Evolutionary conservation across 257 asterid genomes (phyloP).

Genomic region (Solanum microdontum): DNA sequence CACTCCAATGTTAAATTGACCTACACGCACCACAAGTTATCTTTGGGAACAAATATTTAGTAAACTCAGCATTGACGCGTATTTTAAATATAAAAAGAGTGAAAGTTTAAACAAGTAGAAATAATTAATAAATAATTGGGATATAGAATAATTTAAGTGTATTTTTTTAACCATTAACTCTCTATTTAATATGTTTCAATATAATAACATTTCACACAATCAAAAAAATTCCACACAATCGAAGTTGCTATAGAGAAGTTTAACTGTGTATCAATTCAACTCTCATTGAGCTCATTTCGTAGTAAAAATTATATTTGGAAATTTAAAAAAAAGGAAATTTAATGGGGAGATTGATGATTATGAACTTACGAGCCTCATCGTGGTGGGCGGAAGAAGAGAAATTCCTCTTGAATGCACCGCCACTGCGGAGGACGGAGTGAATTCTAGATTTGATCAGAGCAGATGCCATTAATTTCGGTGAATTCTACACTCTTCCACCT

Average conservation of each 20-base stretch:
- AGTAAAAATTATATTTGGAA: not conserved
- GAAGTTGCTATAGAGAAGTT: too few relatives aligned
- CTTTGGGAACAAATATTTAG: not conserved
- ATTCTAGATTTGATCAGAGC: slow-evolving; percentile 64
- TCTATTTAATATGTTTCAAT: too few relatives aligned
- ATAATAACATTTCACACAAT: too few relatives aligned
- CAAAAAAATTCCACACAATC: too few relatives aligned
- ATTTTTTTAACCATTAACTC: too few relatives aligned
- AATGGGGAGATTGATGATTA: not conserved
- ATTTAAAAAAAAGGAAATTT: not conserved
- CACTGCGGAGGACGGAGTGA: slow-evolving; percentile 48
- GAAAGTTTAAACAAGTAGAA: too few relatives aligned
- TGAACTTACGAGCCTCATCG: slow-evolving; percentile 62
- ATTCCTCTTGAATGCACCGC: slow-evolving; percentile 45
- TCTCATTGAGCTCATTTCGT: too few relatives aligned
- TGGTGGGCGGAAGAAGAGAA: slow-evolving; percentile 46
- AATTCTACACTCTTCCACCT: not conserved
- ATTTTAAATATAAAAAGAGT: not conserved
- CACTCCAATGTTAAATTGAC: not conserved
- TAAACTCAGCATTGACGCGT: not conserved
- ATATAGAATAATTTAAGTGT: too few relatives aligned
- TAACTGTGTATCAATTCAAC: too few relatives aligned
- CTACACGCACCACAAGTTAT: not conserved
- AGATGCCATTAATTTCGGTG: slow-evolving; percentile 42
- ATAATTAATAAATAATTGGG: too few relatives aligned